A percentile compares a stretch with the other conserved stretches of the same genome.
Evolutionary conservation across 2,329 filamentous ascomycete species (phyloP).

Genomic region (Fusarium equiseti): DNA sequence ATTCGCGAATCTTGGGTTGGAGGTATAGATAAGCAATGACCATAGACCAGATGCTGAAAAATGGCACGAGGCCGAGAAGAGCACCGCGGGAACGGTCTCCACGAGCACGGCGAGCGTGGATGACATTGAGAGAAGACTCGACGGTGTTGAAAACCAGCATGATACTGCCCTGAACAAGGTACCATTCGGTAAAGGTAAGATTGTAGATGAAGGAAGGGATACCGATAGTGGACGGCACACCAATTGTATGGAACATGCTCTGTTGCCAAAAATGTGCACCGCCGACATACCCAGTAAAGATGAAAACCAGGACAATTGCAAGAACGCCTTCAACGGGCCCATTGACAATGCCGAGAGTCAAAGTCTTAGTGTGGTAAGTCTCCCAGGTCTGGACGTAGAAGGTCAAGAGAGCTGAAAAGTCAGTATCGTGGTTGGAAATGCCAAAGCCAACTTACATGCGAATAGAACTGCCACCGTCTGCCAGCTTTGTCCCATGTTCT

Average conservation of each 20-base stretch:
- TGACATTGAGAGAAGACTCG: conserved; percentile 84
- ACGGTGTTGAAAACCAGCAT: conserved; percentile 89
- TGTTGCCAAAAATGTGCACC: conserved; percentile 95
- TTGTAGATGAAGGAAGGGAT: conserved; percentile 81
- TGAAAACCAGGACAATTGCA: conserved; percentile 84
- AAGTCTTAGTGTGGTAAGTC: conserved; percentile 96
- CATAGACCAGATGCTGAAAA: conserved; percentile 81
- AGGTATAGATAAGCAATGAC: conserved; percentile 84
- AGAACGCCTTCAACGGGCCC: conserved; percentile 96
- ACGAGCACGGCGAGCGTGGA: conserved; percentile 80
- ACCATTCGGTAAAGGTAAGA: conserved; percentile 91
- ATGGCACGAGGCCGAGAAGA: conserved; percentile 85
- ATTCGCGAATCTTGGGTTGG: conserved; percentile 83
- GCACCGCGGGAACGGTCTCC: conserved; percentile 79
- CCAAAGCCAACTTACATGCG: conserved; percentile 69
- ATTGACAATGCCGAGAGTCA: conserved; percentile 91
- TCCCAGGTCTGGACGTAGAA: conserved; percentile 99
- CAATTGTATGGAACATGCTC: conserved; percentile 78
- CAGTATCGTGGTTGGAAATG: conserved; percentile 8
- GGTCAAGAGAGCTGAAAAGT: conserved; percentile 79
- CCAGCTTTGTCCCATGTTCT: conserved; percentile 95
- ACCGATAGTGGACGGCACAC: conserved; percentile 71
- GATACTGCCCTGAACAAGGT: conserved; percentile 85
- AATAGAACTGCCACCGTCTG: conserved; percentile 86
- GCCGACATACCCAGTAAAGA: conserved; percentile 84